Base-by-base conservation (phyloP, 805 yeast genomes). In the Cyberlindnera americana region DNA sequence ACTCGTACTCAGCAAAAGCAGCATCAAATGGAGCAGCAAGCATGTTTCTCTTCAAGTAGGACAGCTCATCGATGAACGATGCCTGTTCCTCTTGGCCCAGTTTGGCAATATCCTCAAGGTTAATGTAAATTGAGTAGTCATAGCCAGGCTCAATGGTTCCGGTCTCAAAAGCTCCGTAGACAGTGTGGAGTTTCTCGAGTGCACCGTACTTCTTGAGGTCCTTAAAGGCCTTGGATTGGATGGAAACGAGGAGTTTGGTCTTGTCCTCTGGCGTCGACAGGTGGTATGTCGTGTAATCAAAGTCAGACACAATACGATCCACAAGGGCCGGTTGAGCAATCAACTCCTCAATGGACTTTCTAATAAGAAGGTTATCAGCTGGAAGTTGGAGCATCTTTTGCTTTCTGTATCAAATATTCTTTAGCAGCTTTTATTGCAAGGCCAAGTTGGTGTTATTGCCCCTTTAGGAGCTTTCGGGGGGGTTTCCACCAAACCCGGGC, bases 241-340 rank as follows among this genome's bases (percentile, higher is more conserved):
- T 69, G 18, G 93, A 83, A 19, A 88, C 66, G 48, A 83, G 66
- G 43, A 88, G 64, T 59, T 74, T 54, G 25, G 80, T 62, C 65
- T 83, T 86, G 44, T 78, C 70, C 50, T 81, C 89, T 3, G 90
- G 86, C n/a, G 95, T 91, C 34, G 95, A 83, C 46, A 93, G 70
- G 62, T 91, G 98, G 65, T 85, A 90, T 22, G 93, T 85, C 35
- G 96, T 95, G 66, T 88, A 88, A 64, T 93, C 99, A 54, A 93
- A 93, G 67, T 93, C 99, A 28, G 95, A 82, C 47, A 93, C 77
- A 46, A 91, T 80, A 61, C 97, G 78, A 64, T 93, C 97, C 47
- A 88, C 69, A 6, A 77, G 65, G 35, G 73, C 60, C 3, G 76
- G 72, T 19, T 62, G 66, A 17, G 69, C 80, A 38, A 85, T 66